Base-by-base conservation (phyloP, 805 yeast species). In the Wickerhamiella sergipiensis region DNA sequence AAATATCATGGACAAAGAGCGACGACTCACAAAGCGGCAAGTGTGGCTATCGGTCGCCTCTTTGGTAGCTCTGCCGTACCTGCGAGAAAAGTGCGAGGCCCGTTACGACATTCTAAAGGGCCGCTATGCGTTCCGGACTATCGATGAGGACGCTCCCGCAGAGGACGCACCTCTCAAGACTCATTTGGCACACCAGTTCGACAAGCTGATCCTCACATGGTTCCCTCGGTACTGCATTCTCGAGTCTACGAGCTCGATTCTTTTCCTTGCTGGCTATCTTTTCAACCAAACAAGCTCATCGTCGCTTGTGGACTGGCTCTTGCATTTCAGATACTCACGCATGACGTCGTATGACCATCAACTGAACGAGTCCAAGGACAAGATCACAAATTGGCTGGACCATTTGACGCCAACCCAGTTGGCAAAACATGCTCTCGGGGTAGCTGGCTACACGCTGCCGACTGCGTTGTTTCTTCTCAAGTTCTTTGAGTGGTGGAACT, bases 401-500 rank as follows among this genome's bases (percentile, higher is more conserved):
- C 23, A 47, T 31, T 24, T 52, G 7, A 21, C 21, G 26, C 52
- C 52, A 2, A 5, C 23, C 3, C 24, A 43, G 12, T 22, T 45
- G 6, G 23, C 13, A 10, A 19, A 24, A 8, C 29, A 47, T 6
- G 43, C 48, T 8, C 50, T 45, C 10, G 42, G 46, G 17, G 55
- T 50, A 13, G 45, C 57, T 36, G 54, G 56, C 50, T 75, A 56
- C 74, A 78, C 47, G 68, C 78, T 90, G 66, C 96, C 96, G 0
- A 73, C 83, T 0, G 85, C 94, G 2, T 82, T 89, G 48, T 88
- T 90, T 62, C 61, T 81, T 22, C 71, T 89, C 53, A 86, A 87
- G 66, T 85, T 89, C 58, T 71, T 87, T 36, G 97, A 89, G 64
- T 89, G 97, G 96, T 89, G 95, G 94, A 79, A 80, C 54, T 76